Evolutionary conservation across 148 eudicot species (phyloP).

Genomic region (Vaccinium myrtillus): DNA sequence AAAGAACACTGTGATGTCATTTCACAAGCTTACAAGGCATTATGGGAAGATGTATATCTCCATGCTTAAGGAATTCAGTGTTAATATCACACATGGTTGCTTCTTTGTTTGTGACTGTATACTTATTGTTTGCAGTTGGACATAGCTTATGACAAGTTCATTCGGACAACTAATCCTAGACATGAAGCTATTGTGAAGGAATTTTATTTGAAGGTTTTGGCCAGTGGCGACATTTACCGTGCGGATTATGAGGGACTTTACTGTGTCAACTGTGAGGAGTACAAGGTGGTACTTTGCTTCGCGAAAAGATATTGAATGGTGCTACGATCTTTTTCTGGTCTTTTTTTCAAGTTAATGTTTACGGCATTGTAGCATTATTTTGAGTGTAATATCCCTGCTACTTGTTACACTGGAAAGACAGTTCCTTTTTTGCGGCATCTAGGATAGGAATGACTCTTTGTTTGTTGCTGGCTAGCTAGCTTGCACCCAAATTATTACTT

Average conservation of each 20-base stretch:
- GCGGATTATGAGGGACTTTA: constrained; percentile 97
- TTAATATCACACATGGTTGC: constrained; percentile 3
- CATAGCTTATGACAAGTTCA: constrained; percentile 91
- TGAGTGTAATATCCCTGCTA: background rate
- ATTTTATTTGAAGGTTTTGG: constrained; percentile 81
- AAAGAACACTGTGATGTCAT: constrained; percentile 70
- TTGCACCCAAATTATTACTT: background rate
- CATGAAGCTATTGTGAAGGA: constrained; percentile 93
- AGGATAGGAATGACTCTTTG: background rate
- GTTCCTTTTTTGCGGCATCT: background rate
- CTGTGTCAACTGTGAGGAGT: constrained; percentile 96
- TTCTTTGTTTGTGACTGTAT: background rate
- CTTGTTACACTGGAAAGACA: background rate
- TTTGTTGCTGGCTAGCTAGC: background rate
- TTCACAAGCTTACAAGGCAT: constrained; percentile 70
- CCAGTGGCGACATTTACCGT: constrained; percentile 89
- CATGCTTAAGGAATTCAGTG: background rate
- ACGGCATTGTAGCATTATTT: background rate
- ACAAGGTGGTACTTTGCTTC: constrained; percentile 55
- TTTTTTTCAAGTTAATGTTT: background rate
- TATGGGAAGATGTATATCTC: constrained; percentile 76
- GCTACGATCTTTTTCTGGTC: background rate
- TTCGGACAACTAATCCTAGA: constrained; percentile 76
- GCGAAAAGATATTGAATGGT: background rate
- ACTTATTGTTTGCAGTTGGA: constrained; percentile 57